These are phyloP conservation scores for Leucosporidium yakuticum DNA, from an alignment of 768 basidiomycete genomes.

Conservation along the genomic window DNA sequence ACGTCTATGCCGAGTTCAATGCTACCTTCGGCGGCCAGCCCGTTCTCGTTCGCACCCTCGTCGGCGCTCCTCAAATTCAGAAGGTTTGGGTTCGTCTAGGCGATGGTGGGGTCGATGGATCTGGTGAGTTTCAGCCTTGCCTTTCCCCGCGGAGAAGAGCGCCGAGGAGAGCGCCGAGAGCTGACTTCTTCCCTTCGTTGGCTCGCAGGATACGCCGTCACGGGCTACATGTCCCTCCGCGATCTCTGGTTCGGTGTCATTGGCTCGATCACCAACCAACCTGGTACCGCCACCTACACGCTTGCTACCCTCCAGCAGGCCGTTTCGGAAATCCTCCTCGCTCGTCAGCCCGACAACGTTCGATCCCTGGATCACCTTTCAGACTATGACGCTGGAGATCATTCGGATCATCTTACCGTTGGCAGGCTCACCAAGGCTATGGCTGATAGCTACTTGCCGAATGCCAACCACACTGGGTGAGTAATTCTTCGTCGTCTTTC, in stretches of 20 bases:
- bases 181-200: too few species aligned
- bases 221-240: constrained; percentile 2
- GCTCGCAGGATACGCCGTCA: background rate
- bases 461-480: constrained; percentile 10
- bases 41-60: constrained; percentile 24
- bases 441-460: constrained; percentile 2
- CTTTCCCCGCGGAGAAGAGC: too few species aligned
- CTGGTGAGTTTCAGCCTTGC: too few species aligned
- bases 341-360: constrained; percentile 14
- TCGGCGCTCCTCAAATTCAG: constrained; percentile 17
- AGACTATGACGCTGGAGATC: constrained; percentile 18
- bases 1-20: constrained; percentile 21
- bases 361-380: constrained; percentile 30
- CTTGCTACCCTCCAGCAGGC: constrained; percentile 25
- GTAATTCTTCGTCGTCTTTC: constrained; percentile 1
- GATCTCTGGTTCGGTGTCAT: constrained; percentile 33
- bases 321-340: constrained; percentile 15
- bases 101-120: constrained; percentile 30
- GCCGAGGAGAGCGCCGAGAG: too few species aligned
- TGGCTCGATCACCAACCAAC: constrained; percentile 19
- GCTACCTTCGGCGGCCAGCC: constrained; percentile 24
- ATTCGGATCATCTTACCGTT: constrained; percentile 16
- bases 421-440: background rate
- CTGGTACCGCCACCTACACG: constrained; percentile 18
- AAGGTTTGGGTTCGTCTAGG: constrained; percentile 29